Base-by-base conservation (phyloP, 2,329 filamentous ascomycete genomes). In the Xylariaceae sp. region DNA sequence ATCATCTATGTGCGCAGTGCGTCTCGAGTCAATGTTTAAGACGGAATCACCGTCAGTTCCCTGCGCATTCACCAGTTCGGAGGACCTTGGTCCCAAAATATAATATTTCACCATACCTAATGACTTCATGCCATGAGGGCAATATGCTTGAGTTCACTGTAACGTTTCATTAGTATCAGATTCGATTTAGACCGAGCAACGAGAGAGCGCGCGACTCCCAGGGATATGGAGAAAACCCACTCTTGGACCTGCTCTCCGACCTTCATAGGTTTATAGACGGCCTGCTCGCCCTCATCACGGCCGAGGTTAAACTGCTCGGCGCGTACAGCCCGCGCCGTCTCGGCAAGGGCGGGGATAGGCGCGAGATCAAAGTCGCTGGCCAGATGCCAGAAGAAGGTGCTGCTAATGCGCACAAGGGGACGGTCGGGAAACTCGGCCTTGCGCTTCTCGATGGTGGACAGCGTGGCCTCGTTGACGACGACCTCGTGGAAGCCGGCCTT, bases 401-500 rank as follows among this genome's bases (percentile, higher is more conserved):
- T 84, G 31, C 82, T 84, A 68, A 87, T 86, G 45, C 84, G 76
- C 14, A 86, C 69, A 2, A 82, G 75, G 11, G 83, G 84, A 0
- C 83, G 71, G 16, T 80, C 78, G 0, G 82, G 80, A 9, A 72
- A 64, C 37, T 78, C 72, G 0, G 34, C 49, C 51, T 69, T 73
- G 34, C 83, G 77, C 47, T 67, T 67, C 59, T 75, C 75, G 3
- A 86, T 76, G 2, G 78, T 77, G 11, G 74, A 74, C 1, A 82
- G 57, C 0, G 84, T 87, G 61, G 73, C 70, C 6, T 81, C 76
- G 68, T 81, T 86, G 58, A 86, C 81, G 2, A 84, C 80, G 0
- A 87, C 84, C 74, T 87, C 84, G 72, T 87, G 84, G 73, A 77
- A 87, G 3, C 84, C 84, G 1, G 84, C 84, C 69, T 85, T 86